Base-by-base conservation (phyloP, 306 rosid species). In the Sphenostylis stenocarpa region DNA sequence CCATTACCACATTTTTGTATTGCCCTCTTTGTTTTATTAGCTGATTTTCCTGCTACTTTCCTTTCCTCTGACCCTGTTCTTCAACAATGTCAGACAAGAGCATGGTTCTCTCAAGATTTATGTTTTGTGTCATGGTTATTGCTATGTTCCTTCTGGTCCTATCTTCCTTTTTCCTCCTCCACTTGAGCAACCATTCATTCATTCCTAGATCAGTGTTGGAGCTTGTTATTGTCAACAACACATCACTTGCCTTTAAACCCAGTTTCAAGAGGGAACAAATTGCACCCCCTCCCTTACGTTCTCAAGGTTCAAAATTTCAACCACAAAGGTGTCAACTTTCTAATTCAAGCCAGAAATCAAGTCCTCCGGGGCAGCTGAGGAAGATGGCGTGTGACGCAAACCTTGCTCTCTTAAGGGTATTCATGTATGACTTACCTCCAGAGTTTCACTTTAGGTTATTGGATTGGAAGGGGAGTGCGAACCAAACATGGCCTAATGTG, bases 371-470 rank as follows among this genome's bases (percentile, higher is more conserved):
- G 14, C 65, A 58, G 20, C 19, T 2, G 43, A 31, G 67, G 13
- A 60, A 60, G 67, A 7, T 29, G 10, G 43, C 23, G 3, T 60
- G 67, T 16, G 43, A 60, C 20, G 1, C 21, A 16, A 29, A 14
- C 6, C 20, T 7, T 60, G 43, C 41, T 31, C 41, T 34, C 28
- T 63, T 63, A 36, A 63, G 48, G 48, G 47, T 63, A 7, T 63
- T 17, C 48, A 63, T 63, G 67, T 29, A 60, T 60, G 67, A 60
- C 67, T 60, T 60, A 31, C 41, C 67, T 31, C 41, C 23, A 15
- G 69, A 36, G 47, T 63, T 63, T 63, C 69, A 63, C 47, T 63
- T 63, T 63, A 48, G 69, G 69, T 63, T 63, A 10, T 63, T 63
- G 69, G 48, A 21, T 63, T 63, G 69, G 69, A 63, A 63, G n/a